Percentiles rank a stretch among this genome's conserved stretches.
These are phyloP conservation scores for Trichoderma harzianum DNA, from an alignment of 2,329 filamentous ascomycete species.

Conservation along the genomic window DNA sequence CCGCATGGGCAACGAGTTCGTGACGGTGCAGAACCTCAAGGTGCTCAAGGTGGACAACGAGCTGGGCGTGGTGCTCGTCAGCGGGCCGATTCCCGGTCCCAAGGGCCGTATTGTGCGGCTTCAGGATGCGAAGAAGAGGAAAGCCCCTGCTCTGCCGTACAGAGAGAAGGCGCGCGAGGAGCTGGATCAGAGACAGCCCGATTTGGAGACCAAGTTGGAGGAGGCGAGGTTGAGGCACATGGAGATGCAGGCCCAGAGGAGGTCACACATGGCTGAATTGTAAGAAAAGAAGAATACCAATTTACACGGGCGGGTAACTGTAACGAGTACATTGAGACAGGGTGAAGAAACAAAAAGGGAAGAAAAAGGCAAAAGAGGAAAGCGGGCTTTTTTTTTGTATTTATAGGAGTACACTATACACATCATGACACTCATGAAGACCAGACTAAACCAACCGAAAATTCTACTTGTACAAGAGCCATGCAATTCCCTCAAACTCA, in stretches of 20 bases:
- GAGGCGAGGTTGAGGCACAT: constrained; percentile 49
- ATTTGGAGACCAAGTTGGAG: constrained; percentile 45
- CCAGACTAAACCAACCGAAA: constrained; percentile 22
- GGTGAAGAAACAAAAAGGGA: neutral
- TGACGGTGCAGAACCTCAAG: constrained; percentile 88
- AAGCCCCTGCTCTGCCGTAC: constrained; percentile 48
- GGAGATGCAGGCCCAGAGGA: constrained; percentile 50
- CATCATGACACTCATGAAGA: constrained; percentile 24
- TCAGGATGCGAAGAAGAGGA: constrained; percentile 88
- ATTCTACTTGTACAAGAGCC: constrained; percentile 18
- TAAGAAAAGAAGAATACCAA: constrained; percentile 9
- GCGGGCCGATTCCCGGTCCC: constrained; percentile 81
- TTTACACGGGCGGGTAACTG: neutral
- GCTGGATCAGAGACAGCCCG: constrained; percentile 46
- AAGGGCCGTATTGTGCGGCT: constrained; percentile 82
- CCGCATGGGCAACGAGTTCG: constrained; percentile 84
- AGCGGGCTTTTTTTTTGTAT: constrained; percentile 37
- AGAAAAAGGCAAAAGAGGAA: constrained; percentile 24
- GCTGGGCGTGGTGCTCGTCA: constrained; percentile 83
- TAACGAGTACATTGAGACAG: constrained; percentile 3
- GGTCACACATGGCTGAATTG: constrained; percentile 26
- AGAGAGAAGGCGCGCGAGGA: constrained; percentile 44
- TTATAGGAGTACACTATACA: constrained; percentile 33
- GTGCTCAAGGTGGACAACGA: constrained; percentile 84
- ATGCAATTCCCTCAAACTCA: neutral